Conservation (phyloP, 139 green algal species). For the Chloropicon primus region DNA sequence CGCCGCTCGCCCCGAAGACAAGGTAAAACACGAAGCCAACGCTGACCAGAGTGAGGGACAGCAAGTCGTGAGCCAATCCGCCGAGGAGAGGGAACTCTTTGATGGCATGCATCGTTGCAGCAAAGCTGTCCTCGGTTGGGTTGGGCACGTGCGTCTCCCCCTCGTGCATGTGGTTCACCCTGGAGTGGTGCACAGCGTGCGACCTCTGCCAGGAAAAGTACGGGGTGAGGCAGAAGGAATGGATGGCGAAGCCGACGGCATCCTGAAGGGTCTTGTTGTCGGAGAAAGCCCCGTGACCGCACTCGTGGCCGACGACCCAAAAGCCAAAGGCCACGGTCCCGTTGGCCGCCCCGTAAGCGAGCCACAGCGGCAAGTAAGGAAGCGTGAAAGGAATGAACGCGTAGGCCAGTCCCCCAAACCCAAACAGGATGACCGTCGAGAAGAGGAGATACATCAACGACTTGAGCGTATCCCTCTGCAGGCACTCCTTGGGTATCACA, state of each 20-base stretch:
- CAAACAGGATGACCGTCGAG: conserved; percentile 13
- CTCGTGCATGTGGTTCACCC: conserved; percentile 20
- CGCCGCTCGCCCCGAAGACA: conserved; percentile 17
- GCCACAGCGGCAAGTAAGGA: conserved; percentile 18
- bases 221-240: conserved; percentile 27
- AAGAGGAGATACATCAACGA: conserved; percentile 15
- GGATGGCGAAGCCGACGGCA: conserved; percentile 26
- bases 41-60: not conserved
- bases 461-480: conserved; percentile 13
- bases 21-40: conserved; percentile 8
- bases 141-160: conserved; percentile 27
- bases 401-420: conserved; percentile 7
- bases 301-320: conserved; percentile 41
- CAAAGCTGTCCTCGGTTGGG: not conserved
- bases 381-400: conserved; percentile 11
- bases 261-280: conserved; percentile 30
- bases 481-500: conserved; percentile 22
- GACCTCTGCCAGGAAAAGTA: conserved; percentile 32
- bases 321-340: conserved; percentile 33
- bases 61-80: not conserved
- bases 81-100: not conserved
- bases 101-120: not conserved
- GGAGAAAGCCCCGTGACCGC: conserved; percentile 33
- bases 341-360: conserved; percentile 17
- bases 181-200: conserved; percentile 23